Base-by-base conservation (phyloP, 2,329 filamentous ascomycete genomes). In the Pyricularia sp. region DNA sequence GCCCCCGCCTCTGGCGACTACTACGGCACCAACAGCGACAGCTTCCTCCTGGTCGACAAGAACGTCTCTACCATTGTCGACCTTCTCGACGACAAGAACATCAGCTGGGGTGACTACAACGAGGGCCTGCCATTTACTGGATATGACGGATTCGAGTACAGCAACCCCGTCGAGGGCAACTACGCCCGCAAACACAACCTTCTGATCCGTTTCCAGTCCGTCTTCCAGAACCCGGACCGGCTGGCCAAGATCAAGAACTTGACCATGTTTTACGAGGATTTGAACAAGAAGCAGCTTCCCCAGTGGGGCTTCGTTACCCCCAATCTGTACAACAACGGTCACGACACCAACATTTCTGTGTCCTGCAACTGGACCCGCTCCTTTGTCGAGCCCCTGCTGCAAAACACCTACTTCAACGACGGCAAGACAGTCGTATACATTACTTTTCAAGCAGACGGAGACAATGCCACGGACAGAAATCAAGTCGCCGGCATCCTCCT, bases 121-220 rank as follows among this genome's bases (percentile, higher is more conserved):
- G 92, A 95, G 76, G 89, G 92, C 74, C 84, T 90, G 83, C 92
- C 92, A 2, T 93, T 88, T 78, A 83, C 86, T 2, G 92, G 92
- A 14, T 94, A 87, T 78, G 84, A 92, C 77, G 91, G 91, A 28
- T 77, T 78, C 50, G 81, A 79, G 0, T 92, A 93, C 78, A 87
- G 87, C 72, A 71, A 86, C 72, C 91, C 85, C 2, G 85, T 86
- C 33, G 83, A 85, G 66, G 91, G 93, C 74, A 87, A 90, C 79
- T 95, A 95, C 76, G 91, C 94, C 9, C 88, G 92, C 75, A 94
- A 95, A 80, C 92, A 95, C 81, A 93, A 94, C 78, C 81, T 86
- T 65, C 79, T 83, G 20, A 80, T 94, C 69, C 81, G 90, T 68
- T 92, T 87, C 78, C 85, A 93, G 76, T 86, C 85, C 50, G 83